A percentile compares a stretch with the other conserved stretches of the same genome.
Evolutionary conservation across 352 stramenopile genomes (phyloP).

Genomic region (Pythium apleroticum): DNA sequence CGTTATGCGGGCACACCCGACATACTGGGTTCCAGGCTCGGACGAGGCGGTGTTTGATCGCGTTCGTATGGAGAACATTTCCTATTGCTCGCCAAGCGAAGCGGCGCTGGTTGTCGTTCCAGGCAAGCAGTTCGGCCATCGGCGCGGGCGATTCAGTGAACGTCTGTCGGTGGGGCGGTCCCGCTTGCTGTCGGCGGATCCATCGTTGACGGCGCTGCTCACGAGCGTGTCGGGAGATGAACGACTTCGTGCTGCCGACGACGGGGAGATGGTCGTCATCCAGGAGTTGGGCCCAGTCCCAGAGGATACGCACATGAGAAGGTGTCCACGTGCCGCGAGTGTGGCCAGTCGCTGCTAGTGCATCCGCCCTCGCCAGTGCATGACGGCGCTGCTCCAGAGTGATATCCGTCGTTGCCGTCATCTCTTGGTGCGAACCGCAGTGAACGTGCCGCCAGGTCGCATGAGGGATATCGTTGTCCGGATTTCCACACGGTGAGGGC

Average conservation of each 20-base stretch:
- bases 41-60: background rate
- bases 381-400: background rate
- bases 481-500: background rate
- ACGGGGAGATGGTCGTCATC: background rate
- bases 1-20: background rate
- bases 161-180: background rate
- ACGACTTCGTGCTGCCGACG: no score
- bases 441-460: background rate
- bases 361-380: background rate
- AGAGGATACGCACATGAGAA: no score
- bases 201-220: no score
- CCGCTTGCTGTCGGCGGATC: background rate
- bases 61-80: background rate
- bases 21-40: background rate
- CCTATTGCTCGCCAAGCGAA: background rate
- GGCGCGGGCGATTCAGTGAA: background rate
- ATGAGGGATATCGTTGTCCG: background rate
- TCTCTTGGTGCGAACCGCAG: background rate
- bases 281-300: no score
- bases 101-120: background rate
- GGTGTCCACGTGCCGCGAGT: background rate
- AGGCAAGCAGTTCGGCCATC: no score
- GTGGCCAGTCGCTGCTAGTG: background rate
- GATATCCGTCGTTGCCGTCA: background rate
- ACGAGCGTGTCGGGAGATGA: no score